Evolutionary conservation across 768 basidiomycete genomes (phyloP).

Genomic region (Macrolepiota dolichaula): DNA sequence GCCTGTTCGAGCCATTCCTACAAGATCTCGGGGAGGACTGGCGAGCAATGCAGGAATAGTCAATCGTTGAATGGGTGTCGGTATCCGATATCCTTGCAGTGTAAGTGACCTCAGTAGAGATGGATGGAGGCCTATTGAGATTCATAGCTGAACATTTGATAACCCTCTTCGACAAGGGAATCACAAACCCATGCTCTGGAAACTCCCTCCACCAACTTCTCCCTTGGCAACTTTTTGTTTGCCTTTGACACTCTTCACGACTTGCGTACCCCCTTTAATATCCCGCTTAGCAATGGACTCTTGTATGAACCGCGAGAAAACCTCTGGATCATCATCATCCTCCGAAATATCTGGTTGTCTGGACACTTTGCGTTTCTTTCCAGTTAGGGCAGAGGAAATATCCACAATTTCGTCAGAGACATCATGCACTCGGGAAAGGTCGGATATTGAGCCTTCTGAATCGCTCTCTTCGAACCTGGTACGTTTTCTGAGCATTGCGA

Average conservation of each 20-base stretch:
- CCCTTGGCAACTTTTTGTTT: slow-evolving; percentile 69
- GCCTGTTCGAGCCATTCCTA: slow-evolving; percentile 98
- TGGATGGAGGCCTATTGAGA: slow-evolving; percentile 70
- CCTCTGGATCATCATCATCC: slow-evolving; percentile 54
- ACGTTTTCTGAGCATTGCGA: slow-evolving; percentile 14
- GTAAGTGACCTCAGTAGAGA: slow-evolving; percentile 80
- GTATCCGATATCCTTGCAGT: slow-evolving; percentile 90
- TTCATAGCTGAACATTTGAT: not conserved
- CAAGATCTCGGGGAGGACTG: slow-evolving; percentile 85
- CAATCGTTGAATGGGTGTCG: slow-evolving; percentile 94
- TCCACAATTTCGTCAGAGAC: slow-evolving; percentile 39
- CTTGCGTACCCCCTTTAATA: slow-evolving; percentile 68
- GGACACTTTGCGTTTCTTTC: slow-evolving; percentile 35
- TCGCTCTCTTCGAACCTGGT: slow-evolving; percentile 9
- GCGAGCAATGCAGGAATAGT: slow-evolving; percentile 83
- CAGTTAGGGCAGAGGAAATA: slow-evolving; percentile 58
- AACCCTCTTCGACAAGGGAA: not conserved
- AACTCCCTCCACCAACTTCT: slow-evolving; percentile 89
- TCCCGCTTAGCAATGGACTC: slow-evolving; percentile 70
- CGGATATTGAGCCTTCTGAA: slow-evolving; percentile 5
- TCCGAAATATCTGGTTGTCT: slow-evolving; percentile 17
- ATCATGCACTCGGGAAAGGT: not conserved
- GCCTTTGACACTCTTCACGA: slow-evolving; percentile 76
- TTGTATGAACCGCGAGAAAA: slow-evolving; percentile 62
- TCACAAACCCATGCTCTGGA: slow-evolving; percentile 91